A percentile compares a stretch with the other conserved stretches of the same genome.
Evolutionary conservation across 768 basidiomycete species (phyloP).

Genomic region (Tylopilus plumbeoviolaceoides): DNA sequence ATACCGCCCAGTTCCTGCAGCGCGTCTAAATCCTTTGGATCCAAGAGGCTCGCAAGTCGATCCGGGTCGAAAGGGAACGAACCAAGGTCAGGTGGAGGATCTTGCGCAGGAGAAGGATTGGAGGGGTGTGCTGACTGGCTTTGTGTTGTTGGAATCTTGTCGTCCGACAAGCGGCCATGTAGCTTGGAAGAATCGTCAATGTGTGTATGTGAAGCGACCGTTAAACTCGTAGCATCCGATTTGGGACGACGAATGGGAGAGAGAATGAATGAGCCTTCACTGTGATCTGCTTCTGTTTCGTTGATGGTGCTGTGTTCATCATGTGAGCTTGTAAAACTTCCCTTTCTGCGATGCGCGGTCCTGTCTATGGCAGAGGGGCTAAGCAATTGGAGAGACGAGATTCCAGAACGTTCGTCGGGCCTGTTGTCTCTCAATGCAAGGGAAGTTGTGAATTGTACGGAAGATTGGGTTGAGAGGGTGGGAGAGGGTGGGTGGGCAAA

Average conservation of each 20-base stretch:
- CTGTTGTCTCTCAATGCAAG: conserved; percentile 64
- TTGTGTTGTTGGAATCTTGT: conserved; percentile 19
- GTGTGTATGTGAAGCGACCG: conserved; percentile 34
- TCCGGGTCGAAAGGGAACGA: conserved; percentile 76
- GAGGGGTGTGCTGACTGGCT: conserved; percentile 17
- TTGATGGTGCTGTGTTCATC: conserved; percentile 36
- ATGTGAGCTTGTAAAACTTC: conserved; percentile 45
- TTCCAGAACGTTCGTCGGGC: conserved; percentile 54
- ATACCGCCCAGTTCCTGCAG: conserved; percentile 72
- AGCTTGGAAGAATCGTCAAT: conserved; percentile 35
- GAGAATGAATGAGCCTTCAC: conserved; percentile 26
- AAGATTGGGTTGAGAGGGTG: conserved; percentile 64
- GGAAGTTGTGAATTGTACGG: conserved; percentile 53
- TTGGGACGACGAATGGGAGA: conserved; percentile 32
- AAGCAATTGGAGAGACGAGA: conserved; percentile 50
- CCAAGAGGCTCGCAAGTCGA: conserved; percentile 78
- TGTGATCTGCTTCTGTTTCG: conserved; percentile 49
- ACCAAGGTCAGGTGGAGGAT: conserved; percentile 48
- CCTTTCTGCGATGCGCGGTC: conserved; percentile 46
- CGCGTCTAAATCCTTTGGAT: conserved; percentile 75
- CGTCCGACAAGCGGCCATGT: not conserved
- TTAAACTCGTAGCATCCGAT: conserved; percentile 32
- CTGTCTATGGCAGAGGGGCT: conserved; percentile 34
- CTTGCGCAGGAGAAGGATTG: conserved; percentile 28
- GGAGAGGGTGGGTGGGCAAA: conserved; percentile 62